A percentile compares a stretch with the other conserved stretches of the same genome.
Evolutionary conservation across 352 stramenopile species (phyloP).

Genomic region (Phytopythium litorale): DNA sequence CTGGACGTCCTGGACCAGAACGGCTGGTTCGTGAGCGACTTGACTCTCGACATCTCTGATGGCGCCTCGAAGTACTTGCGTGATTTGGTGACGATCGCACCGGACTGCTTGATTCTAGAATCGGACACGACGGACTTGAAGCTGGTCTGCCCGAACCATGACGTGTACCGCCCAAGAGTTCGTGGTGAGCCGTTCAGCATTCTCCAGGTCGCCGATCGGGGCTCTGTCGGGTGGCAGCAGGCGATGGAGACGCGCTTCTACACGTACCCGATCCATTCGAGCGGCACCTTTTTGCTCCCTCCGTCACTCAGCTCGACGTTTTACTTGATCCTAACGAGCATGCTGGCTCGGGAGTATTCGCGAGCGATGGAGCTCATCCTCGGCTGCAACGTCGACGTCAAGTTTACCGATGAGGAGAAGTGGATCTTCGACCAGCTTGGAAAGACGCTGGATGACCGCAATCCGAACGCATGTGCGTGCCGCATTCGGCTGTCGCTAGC

Average conservation of each 20-base stretch:
- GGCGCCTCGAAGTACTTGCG: constrained; percentile 47
- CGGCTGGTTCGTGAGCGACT: constrained; percentile 79
- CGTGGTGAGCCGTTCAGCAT: constrained; percentile 77
- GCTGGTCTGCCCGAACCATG: constrained; percentile 78
- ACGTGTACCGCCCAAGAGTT: constrained; percentile 76
- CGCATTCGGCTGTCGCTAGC: constrained; percentile 86
- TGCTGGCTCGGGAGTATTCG: constrained; percentile 94
- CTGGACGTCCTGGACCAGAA: constrained; percentile 79
- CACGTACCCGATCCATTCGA: constrained; percentile 97
- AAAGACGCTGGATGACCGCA: constrained; percentile 93
- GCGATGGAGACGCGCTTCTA: constrained; percentile 94
- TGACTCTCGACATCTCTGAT: constrained; percentile 34
- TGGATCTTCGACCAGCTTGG: constrained; percentile 97
- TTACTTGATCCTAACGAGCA: constrained; percentile 97
- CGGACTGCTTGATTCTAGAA: constrained; percentile 69
- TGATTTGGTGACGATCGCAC: constrained; percentile 39
- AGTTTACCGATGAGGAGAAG: constrained; percentile 94
- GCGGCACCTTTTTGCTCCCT: constrained; percentile 92
- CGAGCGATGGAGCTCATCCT: constrained; percentile 96
- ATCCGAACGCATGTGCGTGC: constrained; percentile 95
- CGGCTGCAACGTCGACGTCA: constrained; percentile 95
- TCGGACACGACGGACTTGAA: constrained; percentile 78
- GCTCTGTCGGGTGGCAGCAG: constrained; percentile 79
- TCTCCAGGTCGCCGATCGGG: constrained; percentile 71
- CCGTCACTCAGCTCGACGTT: constrained; percentile 95